Evolutionary conservation across 2,329 filamentous ascomycete species (phyloP), one percentile per base, ranked within the genome.

Genomic region (Macrophomina pseudophaseolina): DNA sequence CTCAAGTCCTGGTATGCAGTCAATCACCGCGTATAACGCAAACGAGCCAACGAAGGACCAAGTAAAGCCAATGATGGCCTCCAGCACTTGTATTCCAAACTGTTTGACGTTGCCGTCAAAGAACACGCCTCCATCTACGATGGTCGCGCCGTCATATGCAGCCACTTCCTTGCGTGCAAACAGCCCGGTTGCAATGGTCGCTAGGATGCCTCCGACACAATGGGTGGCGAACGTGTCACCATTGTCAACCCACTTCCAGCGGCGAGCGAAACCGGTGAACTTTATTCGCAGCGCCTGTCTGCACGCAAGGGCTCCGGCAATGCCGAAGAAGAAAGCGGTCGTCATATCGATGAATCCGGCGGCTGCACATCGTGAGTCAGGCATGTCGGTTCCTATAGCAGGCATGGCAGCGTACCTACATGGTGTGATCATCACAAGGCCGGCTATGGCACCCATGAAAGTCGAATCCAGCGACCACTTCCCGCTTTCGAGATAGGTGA

Each of bases 381-480:
- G 23, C 23, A 23, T 23, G 23, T 23, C 23, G 23, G 23, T 23
- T 23, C 23, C 23, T 23, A 23, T 23, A 23, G 23, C 3, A 23
- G 23, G 2, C 23, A 23, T 23, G 23, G 23, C 23, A 23, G 11
- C 42, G 42, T 9, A 51, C 48, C 14, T 12, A 51, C 48, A 54
- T n/a, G 93, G 93, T 5, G 93, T 97, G 70, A 97, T 96, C 68
- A 90, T 90, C 5, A 97, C 93, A 23, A 97, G 85, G 18, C 93
- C 93, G 33, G 93, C 91, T 73, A 97, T 90, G 28, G 95, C 91
- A 69, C 93, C 93, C 0, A 91, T 94, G 81, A 93, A 97, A 84
- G 97, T 97, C 3, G 93, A 93, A 32, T 97, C 93, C 2, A 92
- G 94, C 0, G 92, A 96, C 91, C 91, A 97, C 82, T 97, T 97